A percentile compares a stretch with the other conserved stretches of the same genome.
Conservation (phyloP, 306 rosid species). For the Senna tora region DNA sequence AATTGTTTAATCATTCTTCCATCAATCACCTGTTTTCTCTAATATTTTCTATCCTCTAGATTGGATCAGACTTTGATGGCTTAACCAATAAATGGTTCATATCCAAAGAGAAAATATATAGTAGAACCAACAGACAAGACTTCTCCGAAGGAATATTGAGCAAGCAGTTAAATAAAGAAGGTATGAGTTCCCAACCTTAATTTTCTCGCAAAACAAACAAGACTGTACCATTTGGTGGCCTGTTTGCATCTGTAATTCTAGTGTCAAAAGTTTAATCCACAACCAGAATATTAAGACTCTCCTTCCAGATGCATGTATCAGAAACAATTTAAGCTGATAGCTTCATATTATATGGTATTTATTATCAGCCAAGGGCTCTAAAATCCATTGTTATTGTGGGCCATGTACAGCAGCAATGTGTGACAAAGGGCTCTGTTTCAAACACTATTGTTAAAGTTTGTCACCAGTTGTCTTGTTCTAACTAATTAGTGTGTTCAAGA, state of each 20-base stretch:
- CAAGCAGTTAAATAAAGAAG: conserved; percentile 7
- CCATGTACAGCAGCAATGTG: conserved; percentile 17
- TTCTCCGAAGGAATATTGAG: neutral
- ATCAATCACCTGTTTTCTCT: conserved; percentile 1
- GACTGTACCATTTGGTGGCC: neutral
- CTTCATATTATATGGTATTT: neutral
- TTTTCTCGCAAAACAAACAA: conserved; percentile 21
- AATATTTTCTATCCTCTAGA: neutral
- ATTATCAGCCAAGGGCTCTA: neutral
- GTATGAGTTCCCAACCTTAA: conserved; percentile 2
- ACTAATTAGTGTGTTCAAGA: conserved; percentile 18
- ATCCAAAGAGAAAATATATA: neutral
- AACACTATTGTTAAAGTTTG: neutral
- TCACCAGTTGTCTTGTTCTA: neutral
- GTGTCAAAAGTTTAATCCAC: neutral
- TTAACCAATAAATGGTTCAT: conserved; percentile 2
- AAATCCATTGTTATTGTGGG: conserved; percentile 11
- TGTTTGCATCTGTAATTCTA: neutral
- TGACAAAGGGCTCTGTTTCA: conserved; percentile 5
- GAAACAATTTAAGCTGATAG: neutral
- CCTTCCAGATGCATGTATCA: conserved; percentile 5
- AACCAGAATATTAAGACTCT: neutral
- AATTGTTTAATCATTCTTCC: conserved; percentile 23
- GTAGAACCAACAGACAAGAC: conserved; percentile 11
- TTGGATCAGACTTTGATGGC: conserved; percentile 21